phyloP scores from a whole-genome alignment of 164 flowering plant species.

The Paratinospora sagittata region DNA sequence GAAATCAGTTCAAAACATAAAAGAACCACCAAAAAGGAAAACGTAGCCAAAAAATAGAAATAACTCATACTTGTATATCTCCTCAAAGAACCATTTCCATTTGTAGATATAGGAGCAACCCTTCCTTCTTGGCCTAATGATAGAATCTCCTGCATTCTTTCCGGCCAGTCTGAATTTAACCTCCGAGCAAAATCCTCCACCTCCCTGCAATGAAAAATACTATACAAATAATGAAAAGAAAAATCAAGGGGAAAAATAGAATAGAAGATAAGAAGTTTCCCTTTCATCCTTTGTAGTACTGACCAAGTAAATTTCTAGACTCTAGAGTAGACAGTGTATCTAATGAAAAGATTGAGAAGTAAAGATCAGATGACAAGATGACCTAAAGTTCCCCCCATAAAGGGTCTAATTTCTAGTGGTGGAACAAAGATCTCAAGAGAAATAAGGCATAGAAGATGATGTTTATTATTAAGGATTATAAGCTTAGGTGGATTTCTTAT shows the following conservation, averaged over 20 bases:
- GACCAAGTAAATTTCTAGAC: neutral
- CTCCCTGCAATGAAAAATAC: constrained; percentile 42
- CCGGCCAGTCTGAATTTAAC: constrained; percentile 80
- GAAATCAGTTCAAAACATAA: neutral
- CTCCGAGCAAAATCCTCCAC: constrained; percentile 87
- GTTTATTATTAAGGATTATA: no score
- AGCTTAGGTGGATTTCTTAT: no score
- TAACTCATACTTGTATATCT: constrained; percentile 37
- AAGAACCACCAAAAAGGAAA: neutral
- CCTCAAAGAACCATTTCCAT: constrained; percentile 44
- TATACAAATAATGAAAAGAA: neutral
- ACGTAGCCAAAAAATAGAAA: neutral
- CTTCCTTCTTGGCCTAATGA: constrained; percentile 51
- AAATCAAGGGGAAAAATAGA: neutral
- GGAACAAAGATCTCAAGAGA: no score
- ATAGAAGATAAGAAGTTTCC: neutral
- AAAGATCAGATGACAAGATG: no score
- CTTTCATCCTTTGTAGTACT: neutral
- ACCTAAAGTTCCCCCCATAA: no score
- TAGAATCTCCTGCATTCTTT: constrained; percentile 67
- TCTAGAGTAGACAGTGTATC: neutral
- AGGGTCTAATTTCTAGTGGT: no score
- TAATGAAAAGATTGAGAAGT: no score
- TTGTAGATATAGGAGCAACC: constrained; percentile 30
- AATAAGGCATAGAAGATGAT: no score